These are phyloP conservation scores for Lipomyces mesembrius DNA, from an alignment of 805 yeast species.

Conservation along the genomic window DNA sequence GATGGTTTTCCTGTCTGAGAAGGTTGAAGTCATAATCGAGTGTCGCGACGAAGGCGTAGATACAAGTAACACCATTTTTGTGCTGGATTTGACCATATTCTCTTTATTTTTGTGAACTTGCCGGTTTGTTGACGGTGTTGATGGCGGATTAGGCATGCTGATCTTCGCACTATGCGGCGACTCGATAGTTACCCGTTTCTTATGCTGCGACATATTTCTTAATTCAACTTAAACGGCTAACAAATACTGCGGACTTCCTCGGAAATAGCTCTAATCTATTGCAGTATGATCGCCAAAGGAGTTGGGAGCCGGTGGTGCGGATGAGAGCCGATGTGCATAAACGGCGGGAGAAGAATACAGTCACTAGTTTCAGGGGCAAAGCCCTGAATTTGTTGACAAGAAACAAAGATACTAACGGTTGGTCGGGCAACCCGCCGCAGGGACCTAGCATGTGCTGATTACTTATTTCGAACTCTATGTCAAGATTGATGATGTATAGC, in stretches of 20 bases:
- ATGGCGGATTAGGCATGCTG: slow-evolving; percentile 3
- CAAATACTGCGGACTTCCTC: not conserved
- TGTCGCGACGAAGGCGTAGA: slow-evolving; percentile 12
- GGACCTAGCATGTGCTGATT: too few species aligned
- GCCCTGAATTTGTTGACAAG: not conserved
- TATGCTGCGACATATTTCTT: not conserved
- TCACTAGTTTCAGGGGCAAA: not conserved
- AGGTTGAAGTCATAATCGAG: not conserved
- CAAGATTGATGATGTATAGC: too few species aligned
- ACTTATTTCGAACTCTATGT: too few species aligned
- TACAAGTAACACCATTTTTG: slow-evolving; percentile 5
- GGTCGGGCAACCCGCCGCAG: not conserved
- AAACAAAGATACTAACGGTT: not conserved
- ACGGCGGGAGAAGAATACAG: too few species aligned
- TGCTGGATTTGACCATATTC: not conserved
- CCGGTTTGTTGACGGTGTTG: slow-evolving; percentile 5
- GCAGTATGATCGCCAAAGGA: not conserved
- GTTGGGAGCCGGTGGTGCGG: not conserved
- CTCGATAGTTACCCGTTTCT: slow-evolving; percentile 1
- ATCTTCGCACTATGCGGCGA: not conserved
- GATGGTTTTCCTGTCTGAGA: not conserved
- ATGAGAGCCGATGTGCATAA: not conserved
- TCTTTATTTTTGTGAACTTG: not conserved
- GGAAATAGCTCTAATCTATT: not conserved
- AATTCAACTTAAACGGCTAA: not conserved